These are phyloP conservation scores for Sphagnum fallax DNA, from an alignment of 228 moss, liverwort and hornwort species.

Conservation along the genomic window DNA sequence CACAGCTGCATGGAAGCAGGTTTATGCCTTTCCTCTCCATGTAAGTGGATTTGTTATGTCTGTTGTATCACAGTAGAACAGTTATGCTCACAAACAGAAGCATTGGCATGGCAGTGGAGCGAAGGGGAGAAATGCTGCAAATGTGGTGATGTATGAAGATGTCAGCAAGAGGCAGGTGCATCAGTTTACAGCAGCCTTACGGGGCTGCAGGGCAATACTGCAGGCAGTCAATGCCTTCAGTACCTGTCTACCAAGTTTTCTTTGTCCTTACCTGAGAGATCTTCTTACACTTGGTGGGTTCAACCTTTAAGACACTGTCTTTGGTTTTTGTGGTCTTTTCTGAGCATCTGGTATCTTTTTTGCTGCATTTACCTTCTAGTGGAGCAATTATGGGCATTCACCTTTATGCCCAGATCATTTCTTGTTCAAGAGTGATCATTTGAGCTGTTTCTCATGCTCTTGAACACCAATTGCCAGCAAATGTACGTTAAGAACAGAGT, in stretches of 20 bases:
- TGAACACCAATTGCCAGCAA: too few relatives aligned
- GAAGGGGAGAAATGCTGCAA: slow-evolving; percentile 81
- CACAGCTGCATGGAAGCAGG: slow-evolving; percentile 83
- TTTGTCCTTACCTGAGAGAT: slow-evolving; percentile 48
- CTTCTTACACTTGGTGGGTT: slow-evolving; percentile 67
- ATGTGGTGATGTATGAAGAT: slow-evolving; percentile 92
- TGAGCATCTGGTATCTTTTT: too few relatives aligned
- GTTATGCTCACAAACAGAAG: too few relatives aligned
- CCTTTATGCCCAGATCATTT: too few relatives aligned
- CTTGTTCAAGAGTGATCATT: too few relatives aligned
- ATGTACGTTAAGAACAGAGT: too few relatives aligned
- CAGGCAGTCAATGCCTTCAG: slow-evolving; percentile 58
- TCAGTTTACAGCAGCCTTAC: slow-evolving; percentile 67
- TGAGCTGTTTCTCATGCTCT: too few relatives aligned
- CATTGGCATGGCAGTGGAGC: slow-evolving; percentile 50
- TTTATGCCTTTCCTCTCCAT: slow-evolving; percentile 4
- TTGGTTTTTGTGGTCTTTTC: background rate
- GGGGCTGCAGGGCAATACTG: slow-evolving; percentile 73
- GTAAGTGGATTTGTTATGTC: too few relatives aligned
- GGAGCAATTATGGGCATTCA: too few relatives aligned
- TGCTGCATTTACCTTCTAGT: too few relatives aligned
- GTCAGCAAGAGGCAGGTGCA: slow-evolving; percentile 86
- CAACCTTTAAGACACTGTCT: background rate
- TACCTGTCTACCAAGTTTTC: slow-evolving; percentile 35
- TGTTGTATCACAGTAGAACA: too few relatives aligned